These are phyloP conservation scores for Phytophthora palmivora DNA, from an alignment of 352 stramenopile genomes.

Conservation along the genomic window DNA sequence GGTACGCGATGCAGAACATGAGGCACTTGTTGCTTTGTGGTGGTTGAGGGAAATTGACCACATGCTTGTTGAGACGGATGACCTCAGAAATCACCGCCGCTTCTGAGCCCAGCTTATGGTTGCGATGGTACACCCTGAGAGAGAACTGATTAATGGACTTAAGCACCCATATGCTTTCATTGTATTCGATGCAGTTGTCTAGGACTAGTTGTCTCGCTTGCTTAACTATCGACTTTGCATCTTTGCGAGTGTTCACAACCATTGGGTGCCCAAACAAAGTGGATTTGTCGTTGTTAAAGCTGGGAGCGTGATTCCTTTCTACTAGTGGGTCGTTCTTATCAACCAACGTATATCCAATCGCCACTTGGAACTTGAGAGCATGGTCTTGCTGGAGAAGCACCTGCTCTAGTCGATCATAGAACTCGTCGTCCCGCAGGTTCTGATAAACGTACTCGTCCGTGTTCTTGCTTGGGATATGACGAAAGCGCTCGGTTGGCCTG, in stretches of 20 bases:
- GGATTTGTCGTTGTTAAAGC: background rate
- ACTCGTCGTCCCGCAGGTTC: background rate
- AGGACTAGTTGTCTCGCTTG: no score
- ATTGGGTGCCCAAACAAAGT: background rate
- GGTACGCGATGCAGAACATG: background rate
- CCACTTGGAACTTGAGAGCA: background rate
- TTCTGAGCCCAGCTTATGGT: background rate
- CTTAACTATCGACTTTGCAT: no score
- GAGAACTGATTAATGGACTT: background rate
- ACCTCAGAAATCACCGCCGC: background rate
- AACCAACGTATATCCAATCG: background rate
- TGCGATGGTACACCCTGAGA: background rate
- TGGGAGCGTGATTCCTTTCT: background rate
- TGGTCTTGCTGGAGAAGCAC: background rate
- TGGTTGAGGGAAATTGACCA: background rate
- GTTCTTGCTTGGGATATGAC: no score
- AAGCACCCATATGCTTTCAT: background rate
- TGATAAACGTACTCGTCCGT: no score
- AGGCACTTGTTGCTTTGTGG: background rate
- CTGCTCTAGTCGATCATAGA: background rate
- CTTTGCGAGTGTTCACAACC: background rate
- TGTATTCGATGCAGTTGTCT: no score
- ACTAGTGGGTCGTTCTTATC: background rate
- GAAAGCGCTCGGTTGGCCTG: no score
- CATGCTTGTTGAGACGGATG: background rate